Conservation (phyloP, 495 filamentous ascomycete species). For the Aspergillus incahuasiensis region DNA sequence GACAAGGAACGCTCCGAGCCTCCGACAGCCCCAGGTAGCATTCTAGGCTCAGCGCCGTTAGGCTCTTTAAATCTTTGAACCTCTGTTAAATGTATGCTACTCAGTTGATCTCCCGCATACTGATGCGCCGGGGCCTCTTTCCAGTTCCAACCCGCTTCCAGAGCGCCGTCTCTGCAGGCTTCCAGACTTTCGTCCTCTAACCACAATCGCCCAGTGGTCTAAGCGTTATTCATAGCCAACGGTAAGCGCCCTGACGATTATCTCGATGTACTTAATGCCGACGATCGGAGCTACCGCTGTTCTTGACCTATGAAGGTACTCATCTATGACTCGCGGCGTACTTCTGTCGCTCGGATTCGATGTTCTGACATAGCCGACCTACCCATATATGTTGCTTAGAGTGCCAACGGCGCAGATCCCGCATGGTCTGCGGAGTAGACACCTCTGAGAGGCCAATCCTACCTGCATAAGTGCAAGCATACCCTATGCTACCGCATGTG, state of each 20-base stretch:
- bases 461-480: not conserved
- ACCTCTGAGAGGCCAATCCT: no score
- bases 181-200: not conserved
- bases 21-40: conserved; percentile 1
- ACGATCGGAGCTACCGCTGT: not conserved
- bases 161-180: conserved; percentile 8
- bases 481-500: not conserved
- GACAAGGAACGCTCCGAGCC: not conserved
- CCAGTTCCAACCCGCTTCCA: conserved; percentile 5
- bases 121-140: conserved; percentile 15
- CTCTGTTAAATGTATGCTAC: not conserved
- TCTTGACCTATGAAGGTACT: not conserved
- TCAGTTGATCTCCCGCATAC: conserved; percentile 8
- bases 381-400: not conserved
- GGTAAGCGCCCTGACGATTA: not conserved
- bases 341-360: not conserved
- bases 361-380: not conserved
- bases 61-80: not conserved
- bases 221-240: conserved; percentile 10
- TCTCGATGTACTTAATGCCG: not conserved
- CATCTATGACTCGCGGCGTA: not conserved
- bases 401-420: not conserved
- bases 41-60: not conserved
- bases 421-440: not conserved
- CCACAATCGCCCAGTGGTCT: conserved; percentile 2